phyloP scores from a whole-genome alignment of 2,329 filamentous ascomycete species.

The Penicillium sp. region DNA sequence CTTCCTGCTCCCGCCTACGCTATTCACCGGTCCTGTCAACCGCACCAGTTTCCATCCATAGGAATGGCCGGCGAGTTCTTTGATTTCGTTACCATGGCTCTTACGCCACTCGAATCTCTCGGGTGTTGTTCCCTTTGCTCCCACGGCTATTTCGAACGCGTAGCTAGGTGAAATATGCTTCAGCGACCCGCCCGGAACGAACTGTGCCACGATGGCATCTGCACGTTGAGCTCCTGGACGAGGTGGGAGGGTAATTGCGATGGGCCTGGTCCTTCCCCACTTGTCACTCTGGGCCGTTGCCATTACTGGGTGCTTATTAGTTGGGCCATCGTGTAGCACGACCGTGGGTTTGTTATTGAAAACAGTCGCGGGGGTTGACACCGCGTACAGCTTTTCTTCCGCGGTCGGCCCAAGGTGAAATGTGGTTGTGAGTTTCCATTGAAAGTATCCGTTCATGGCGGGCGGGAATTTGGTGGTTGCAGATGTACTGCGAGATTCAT shows the following conservation, averaged over 20 bases:
- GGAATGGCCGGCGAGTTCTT: conserved; percentile 7
- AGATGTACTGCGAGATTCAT: neutral
- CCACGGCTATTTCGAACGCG: neutral
- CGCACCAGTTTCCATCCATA: conserved; percentile 10
- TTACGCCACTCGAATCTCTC: conserved; percentile 9
- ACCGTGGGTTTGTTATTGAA: conserved; percentile 9
- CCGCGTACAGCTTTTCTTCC: conserved; percentile 8
- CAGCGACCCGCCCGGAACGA: neutral
- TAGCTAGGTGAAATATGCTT: neutral
- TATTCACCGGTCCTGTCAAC: neutral
- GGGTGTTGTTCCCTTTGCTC: neutral
- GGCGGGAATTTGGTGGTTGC: conserved; percentile 10
- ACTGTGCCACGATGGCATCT: neutral
- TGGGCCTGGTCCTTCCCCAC: conserved; percentile 9
- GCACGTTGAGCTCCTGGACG: neutral
- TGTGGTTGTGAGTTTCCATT: conserved; percentile 10
- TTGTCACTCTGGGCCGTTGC: conserved; percentile 7
- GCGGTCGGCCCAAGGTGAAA: conserved; percentile 12
- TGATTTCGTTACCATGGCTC: conserved; percentile 12
- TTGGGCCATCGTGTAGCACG: conserved; percentile 10
- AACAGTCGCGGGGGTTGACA: conserved; percentile 2
- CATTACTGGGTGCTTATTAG: conserved; percentile 5
- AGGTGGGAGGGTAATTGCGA: neutral
- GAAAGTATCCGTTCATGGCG: conserved; percentile 11
- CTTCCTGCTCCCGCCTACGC: conserved; percentile 3